These are phyloP conservation scores for Phytophthora vignae DNA, from an alignment of 352 stramenopile genomes.

Conservation along the genomic window DNA sequence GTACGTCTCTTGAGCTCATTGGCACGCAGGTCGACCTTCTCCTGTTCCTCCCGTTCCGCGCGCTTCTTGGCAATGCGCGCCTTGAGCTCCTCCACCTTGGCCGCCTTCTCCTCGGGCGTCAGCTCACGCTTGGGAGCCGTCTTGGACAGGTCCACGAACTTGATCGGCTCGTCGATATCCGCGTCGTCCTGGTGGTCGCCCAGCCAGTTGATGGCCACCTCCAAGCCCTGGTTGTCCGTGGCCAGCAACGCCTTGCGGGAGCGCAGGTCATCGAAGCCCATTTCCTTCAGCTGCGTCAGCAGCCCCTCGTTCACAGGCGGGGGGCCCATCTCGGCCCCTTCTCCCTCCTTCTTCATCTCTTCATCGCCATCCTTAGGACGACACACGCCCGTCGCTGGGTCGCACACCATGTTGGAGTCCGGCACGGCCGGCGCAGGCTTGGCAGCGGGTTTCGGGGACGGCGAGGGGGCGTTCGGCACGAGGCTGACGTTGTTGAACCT, in stretches of 20 bases:
- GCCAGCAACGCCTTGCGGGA: slow-evolving; percentile 86
- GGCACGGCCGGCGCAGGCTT: slow-evolving; percentile 30
- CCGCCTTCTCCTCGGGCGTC: slow-evolving; percentile 89
- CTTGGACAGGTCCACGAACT: slow-evolving; percentile 80
- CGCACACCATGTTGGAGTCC: slow-evolving; percentile 71
- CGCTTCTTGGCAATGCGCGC: slow-evolving; percentile 79
- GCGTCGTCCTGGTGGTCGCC: slow-evolving; percentile 89
- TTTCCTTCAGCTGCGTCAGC: slow-evolving; percentile 76
- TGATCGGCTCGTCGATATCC: slow-evolving; percentile 91
- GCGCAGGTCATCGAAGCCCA: slow-evolving; percentile 87
- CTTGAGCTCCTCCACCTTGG: slow-evolving; percentile 89
- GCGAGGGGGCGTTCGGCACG: slow-evolving; percentile 39
- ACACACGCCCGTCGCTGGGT: slow-evolving; percentile 69
- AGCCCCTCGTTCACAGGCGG: slow-evolving; percentile 78
- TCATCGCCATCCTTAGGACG: slow-evolving; percentile 42
- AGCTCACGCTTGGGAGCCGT: slow-evolving; percentile 50
- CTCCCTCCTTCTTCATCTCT: slow-evolving; percentile 38
- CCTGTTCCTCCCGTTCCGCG: slow-evolving; percentile 75
- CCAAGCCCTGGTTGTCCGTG: slow-evolving; percentile 75
- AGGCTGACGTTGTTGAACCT: slow-evolving; percentile 76
- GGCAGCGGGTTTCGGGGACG: slow-evolving; percentile 25
- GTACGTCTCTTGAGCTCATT: slow-evolving; percentile 82
- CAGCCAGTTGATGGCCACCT: slow-evolving; percentile 89
- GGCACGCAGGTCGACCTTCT: slow-evolving; percentile 77
- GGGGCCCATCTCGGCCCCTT: slow-evolving; percentile 37